Evolutionary conservation across 495 filamentous ascomycete species (phyloP).

Genomic region (Lasiosphaeris hirsuta): DNA sequence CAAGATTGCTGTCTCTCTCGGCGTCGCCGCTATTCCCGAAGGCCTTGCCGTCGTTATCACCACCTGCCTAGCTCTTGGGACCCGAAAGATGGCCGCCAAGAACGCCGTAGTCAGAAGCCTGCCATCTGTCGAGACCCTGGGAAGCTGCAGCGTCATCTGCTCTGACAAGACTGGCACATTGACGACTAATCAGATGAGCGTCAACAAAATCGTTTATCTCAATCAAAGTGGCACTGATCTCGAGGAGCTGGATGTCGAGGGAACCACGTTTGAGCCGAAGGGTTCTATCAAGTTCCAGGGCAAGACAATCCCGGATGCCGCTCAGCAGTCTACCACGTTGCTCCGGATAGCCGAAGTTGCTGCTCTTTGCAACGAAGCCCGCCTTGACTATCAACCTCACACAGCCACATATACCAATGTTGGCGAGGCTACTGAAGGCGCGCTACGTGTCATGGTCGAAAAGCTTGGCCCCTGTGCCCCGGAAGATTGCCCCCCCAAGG

Average conservation of each 20-base stretch:
- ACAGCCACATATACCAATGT: constrained; percentile 73
- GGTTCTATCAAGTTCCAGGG: constrained; percentile 68
- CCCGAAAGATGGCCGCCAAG: constrained; percentile 96
- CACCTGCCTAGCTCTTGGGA: constrained; percentile 91
- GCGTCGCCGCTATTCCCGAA: constrained; percentile 96
- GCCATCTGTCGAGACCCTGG: constrained; percentile 95
- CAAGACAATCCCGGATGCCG: constrained; percentile 63
- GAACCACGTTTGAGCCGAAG: constrained; percentile 86
- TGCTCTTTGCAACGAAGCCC: constrained; percentile 86
- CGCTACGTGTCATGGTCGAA: constrained; percentile 84
- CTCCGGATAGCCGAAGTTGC: constrained; percentile 80
- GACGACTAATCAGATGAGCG: constrained; percentile 99
- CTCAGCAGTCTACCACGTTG: constrained; percentile 73
- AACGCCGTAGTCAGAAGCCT: constrained; percentile 95
- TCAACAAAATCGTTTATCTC: constrained; percentile 85
- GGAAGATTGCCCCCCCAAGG: constrained; percentile 36
- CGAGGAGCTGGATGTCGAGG: constrained; percentile 87
- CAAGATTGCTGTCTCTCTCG: constrained; percentile 98
- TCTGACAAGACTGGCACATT: constrained; percentile 99
- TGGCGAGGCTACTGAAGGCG: constrained; percentile 95
- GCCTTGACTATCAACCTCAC: constrained; percentile 76
- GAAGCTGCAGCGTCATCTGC: constrained; percentile 99
- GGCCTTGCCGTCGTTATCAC: constrained; percentile 97
- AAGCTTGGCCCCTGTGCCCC: constrained; percentile 73
- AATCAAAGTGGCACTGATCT: constrained; percentile 67